These are phyloP conservation scores for Coemansia sp. DNA, from an alignment of 192 early-diverging fungal genomes.

Conservation along the genomic window DNA sequence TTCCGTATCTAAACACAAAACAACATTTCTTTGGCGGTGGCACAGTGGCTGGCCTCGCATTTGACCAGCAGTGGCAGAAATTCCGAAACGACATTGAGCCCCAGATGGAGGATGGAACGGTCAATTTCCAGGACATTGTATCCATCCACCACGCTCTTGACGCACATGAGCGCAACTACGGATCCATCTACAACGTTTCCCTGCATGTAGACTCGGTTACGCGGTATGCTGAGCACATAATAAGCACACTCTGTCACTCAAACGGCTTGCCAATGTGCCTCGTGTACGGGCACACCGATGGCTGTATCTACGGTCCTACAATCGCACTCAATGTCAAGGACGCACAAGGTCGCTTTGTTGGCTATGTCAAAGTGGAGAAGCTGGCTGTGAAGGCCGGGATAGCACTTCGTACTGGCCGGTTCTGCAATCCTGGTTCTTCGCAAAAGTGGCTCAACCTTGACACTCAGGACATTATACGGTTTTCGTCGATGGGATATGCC, in stretches of 20 bases:
- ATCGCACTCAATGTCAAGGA: slow-evolving; percentile 69
- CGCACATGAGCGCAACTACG: slow-evolving; percentile 48
- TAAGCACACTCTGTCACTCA: slow-evolving; percentile 57
- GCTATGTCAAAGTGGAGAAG: slow-evolving; percentile 64
- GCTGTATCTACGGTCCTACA: slow-evolving; percentile 59
- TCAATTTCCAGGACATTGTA: slow-evolving; percentile 73
- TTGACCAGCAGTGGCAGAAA: slow-evolving; percentile 59
- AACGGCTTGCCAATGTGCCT: slow-evolving; percentile 57
- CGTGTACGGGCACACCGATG: slow-evolving; percentile 23
- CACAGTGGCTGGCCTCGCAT: slow-evolving; percentile 63
- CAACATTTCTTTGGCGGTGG: slow-evolving; percentile 82
- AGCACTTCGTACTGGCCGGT: slow-evolving; percentile 69
- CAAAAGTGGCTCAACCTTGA: slow-evolving; percentile 65
- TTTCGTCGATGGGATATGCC: slow-evolving; percentile 62
- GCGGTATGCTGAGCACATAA: slow-evolving; percentile 29
- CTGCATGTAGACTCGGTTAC: slow-evolving; percentile 57
- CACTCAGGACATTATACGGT: slow-evolving; percentile 50
- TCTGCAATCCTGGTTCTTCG: slow-evolving; percentile 81
- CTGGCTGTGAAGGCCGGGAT: slow-evolving; percentile 68
- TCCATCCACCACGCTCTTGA: slow-evolving; percentile 71
- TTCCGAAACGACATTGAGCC: slow-evolving; percentile 53
- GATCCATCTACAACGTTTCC: slow-evolving; percentile 39
- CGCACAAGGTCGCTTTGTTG: slow-evolving; percentile 59
- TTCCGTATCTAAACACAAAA: slow-evolving; percentile 56
- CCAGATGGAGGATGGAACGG: slow-evolving; percentile 74